phyloP scores from a whole-genome alignment of 495 filamentous ascomycete genomes.

The Aspergillus taichungensis region DNA sequence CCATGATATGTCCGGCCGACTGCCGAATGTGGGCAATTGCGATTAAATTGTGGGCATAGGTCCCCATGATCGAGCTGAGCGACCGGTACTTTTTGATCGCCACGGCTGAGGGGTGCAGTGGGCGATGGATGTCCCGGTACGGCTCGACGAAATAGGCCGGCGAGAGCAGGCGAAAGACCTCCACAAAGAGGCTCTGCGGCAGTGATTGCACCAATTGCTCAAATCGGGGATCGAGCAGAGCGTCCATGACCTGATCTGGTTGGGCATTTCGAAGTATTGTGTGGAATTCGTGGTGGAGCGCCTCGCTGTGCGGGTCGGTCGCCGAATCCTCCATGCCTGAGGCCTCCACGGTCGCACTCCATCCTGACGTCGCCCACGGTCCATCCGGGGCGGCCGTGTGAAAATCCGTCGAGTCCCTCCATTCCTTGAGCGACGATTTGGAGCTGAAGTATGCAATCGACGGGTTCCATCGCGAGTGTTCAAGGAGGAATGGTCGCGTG shows the following conservation, averaged over 20 bases:
- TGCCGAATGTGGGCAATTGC: constrained; percentile 29
- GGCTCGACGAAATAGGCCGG: constrained; percentile 37
- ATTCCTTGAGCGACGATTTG: too few species aligned
- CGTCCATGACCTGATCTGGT: constrained; percentile 31
- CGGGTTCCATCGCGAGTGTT: too few species aligned
- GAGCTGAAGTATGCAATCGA: too few species aligned
- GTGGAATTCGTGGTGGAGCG: constrained; percentile 18
- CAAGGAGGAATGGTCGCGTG: too few species aligned
- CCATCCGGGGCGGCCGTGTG: too few species aligned
- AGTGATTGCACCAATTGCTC: constrained; percentile 23
- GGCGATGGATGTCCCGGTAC: constrained; percentile 40
- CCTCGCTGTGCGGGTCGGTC: constrained; percentile 4
- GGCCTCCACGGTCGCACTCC: too few species aligned
- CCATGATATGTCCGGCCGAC: constrained; percentile 16
- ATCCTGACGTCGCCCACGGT: too few species aligned
- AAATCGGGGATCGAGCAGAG: constrained; percentile 25
- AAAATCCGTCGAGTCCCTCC: too few species aligned
- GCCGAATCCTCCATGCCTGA: background rate
- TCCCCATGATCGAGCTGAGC: constrained; percentile 24
- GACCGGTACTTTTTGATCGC: constrained; percentile 15
- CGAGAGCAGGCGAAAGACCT: constrained; percentile 29
- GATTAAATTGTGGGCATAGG: constrained; percentile 31
- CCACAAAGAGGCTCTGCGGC: constrained; percentile 27
- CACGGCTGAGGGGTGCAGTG: constrained; percentile 35
- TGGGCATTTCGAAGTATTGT: constrained; percentile 24